Percentiles rank a stretch among this genome's conserved stretches.
Conservation (phyloP, 1,139 yeast species). For the Yueomyces sp. region DNA sequence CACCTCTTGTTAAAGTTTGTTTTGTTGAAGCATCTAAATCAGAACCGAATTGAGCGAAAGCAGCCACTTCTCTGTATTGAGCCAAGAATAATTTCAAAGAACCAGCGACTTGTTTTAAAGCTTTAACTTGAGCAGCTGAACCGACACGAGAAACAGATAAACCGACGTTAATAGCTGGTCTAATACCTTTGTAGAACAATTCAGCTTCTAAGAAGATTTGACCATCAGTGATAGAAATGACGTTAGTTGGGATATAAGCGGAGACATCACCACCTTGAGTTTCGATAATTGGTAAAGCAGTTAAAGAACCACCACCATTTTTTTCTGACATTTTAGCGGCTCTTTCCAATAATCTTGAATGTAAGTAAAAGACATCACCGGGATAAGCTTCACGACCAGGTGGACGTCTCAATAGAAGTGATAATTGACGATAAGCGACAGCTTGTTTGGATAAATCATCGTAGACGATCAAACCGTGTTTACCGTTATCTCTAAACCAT, state of each 20-base stretch:
- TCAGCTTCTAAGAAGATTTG: slow-evolving; percentile 98
- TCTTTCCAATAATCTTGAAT: slow-evolving; percentile 62
- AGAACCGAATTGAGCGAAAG: slow-evolving; percentile 99
- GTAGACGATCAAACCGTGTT: slow-evolving; percentile 91
- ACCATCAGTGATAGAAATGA: slow-evolving; percentile 94
- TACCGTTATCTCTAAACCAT: slow-evolving; percentile 99
- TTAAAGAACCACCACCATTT: slow-evolving; percentile 87
- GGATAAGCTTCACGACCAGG: slow-evolving; percentile 97
- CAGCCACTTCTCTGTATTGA: slow-evolving; percentile 99
- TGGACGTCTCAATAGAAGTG: slow-evolving; percentile 40
- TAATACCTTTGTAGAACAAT: slow-evolving; percentile 99
- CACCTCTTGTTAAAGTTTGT: slow-evolving; percentile 99
- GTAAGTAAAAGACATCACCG: slow-evolving; percentile 94
- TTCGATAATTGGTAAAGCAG: slow-evolving; percentile 93
- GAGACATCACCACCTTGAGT: slow-evolving; percentile 99
- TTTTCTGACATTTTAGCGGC: slow-evolving; percentile 93
- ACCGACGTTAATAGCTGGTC: slow-evolving; percentile 99
- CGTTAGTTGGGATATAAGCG: slow-evolving; percentile 95
- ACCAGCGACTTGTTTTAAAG: slow-evolving; percentile 99
- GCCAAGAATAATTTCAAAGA: slow-evolving; percentile 99
- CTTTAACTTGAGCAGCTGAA: slow-evolving; percentile 99
- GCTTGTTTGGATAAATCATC: slow-evolving; percentile 99
- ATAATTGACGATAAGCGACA: slow-evolving; percentile 99
- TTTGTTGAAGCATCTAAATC: slow-evolving; percentile 99
- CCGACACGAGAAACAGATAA: slow-evolving; percentile 99